These are phyloP conservation scores for Alternaria sp. DNA, from an alignment of 2,329 filamentous ascomycete genomes.

Conservation along the genomic window DNA sequence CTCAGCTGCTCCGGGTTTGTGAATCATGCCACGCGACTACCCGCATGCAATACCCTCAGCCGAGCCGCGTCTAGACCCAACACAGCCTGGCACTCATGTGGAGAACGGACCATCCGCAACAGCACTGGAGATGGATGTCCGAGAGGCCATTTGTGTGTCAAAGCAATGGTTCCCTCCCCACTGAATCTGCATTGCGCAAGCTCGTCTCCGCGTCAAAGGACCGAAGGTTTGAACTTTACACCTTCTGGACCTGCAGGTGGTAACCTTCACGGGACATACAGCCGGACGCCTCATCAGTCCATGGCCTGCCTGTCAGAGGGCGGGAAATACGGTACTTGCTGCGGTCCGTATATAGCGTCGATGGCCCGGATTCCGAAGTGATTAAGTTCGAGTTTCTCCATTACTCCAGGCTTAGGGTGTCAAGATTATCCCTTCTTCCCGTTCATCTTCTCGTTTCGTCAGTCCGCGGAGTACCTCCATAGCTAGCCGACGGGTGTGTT, in stretches of 20 bases:
- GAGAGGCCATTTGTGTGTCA: slow-evolving; percentile 5
- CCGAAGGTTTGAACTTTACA: slow-evolving; percentile 18
- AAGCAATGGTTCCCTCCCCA: slow-evolving; percentile 11
- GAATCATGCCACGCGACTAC: slow-evolving; percentile 20
- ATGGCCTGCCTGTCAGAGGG: neutral
- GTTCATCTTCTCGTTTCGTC: neutral
- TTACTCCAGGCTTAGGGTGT: neutral
- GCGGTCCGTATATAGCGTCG: slow-evolving; percentile 18
- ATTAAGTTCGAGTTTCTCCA: neutral
- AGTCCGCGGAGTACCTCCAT: neutral
- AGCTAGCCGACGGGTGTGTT: neutral
- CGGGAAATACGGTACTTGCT: neutral
- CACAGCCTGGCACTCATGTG: neutral
- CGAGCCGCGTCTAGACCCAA: slow-evolving; percentile 5
- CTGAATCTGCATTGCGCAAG: slow-evolving; percentile 20
- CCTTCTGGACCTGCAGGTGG: slow-evolving; percentile 4
- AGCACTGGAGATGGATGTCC: neutral
- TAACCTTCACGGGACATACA: slow-evolving; percentile 6
- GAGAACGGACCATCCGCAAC: slow-evolving; percentile 12
- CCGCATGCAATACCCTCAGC: neutral
- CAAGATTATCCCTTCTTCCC: neutral
- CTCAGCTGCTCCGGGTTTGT: slow-evolving; percentile 15
- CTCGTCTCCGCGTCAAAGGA: slow-evolving; percentile 22
- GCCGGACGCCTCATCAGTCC: slow-evolving; percentile 6
- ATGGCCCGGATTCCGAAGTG: slow-evolving; percentile 7